phyloP scores from a whole-genome alignment of 768 basidiomycete genomes.

The Leccinum disarticulatum region DNA sequence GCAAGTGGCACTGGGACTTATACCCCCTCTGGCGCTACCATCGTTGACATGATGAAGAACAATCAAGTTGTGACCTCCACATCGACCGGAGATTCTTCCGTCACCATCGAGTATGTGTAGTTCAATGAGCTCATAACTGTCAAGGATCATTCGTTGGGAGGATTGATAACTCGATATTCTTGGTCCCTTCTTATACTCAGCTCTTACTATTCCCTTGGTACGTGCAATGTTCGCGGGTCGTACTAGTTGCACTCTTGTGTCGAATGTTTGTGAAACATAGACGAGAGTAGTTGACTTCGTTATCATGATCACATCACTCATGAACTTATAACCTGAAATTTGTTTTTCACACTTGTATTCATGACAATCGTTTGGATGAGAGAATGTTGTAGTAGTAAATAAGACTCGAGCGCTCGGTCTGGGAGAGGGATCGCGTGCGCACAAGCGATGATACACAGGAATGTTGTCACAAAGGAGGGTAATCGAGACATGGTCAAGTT shows the following conservation, averaged over 20 bases:
- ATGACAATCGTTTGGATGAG: background rate
- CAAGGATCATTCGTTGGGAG: background rate
- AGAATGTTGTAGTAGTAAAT: too few species aligned
- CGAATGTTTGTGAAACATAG: background rate
- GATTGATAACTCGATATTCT: background rate
- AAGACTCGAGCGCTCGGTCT: too few species aligned
- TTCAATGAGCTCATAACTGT: background rate
- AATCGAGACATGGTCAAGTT: too few species aligned
- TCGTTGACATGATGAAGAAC: conserved; percentile 4
- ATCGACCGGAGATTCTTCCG: background rate
- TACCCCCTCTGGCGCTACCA: background rate
- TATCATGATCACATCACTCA: background rate
- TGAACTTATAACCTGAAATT: background rate
- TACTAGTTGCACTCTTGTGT: background rate
- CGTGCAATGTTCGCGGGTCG: background rate
- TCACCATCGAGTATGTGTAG: conserved; percentile 3
- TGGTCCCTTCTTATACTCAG: background rate
- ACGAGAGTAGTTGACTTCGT: background rate
- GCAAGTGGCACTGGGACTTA: background rate
- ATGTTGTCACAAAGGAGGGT: too few species aligned
- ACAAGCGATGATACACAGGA: too few species aligned
- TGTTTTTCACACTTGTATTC: background rate
- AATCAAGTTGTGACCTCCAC: conserved; percentile 4
- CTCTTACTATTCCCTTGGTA: background rate
- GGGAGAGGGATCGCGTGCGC: too few species aligned